These are phyloP conservation scores for Ogataea kodamae DNA, from an alignment of 805 yeast species.

Conservation along the genomic window DNA sequence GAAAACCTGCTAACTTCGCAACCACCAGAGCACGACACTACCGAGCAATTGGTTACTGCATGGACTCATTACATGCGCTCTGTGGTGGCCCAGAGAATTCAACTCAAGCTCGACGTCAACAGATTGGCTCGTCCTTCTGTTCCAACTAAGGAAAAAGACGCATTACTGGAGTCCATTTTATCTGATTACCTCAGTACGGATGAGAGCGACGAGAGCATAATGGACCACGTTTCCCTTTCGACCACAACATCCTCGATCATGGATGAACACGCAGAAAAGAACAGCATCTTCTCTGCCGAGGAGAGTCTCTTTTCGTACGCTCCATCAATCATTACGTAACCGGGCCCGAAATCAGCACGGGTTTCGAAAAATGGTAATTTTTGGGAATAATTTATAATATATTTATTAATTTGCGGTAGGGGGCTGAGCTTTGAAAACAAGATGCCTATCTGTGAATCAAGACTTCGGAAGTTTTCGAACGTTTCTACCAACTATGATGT, in stretches of 20 bases:
- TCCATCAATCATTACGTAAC: constrained; percentile 2
- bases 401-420: too few relatives aligned
- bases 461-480: too few relatives aligned
- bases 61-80: constrained; percentile 30
- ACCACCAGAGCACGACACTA: neutral
- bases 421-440: too few relatives aligned
- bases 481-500: too few relatives aligned
- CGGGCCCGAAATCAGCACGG: too few relatives aligned
- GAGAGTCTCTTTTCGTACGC: constrained; percentile 4
- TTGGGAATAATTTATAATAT: too few relatives aligned
- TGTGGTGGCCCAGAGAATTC: constrained; percentile 26
- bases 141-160: constrained; percentile 12
- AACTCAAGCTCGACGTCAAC: constrained; percentile 28
- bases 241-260: constrained; percentile 14
- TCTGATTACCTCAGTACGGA: constrained; percentile 16
- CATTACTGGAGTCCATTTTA: constrained; percentile 19
- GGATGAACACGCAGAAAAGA: constrained; percentile 5
- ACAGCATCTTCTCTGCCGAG: constrained; percentile 19
- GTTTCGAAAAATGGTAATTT: too few relatives aligned
- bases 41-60: constrained; percentile 17
- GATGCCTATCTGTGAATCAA: too few relatives aligned
- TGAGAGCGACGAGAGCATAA: constrained; percentile 11
- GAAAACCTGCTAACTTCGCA: constrained; percentile 8
- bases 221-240: constrained; percentile 13
- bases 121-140: constrained; percentile 8